Base-by-base conservation (phyloP, 495 filamentous ascomycete genomes). In the Xylaria castorea region DNA sequence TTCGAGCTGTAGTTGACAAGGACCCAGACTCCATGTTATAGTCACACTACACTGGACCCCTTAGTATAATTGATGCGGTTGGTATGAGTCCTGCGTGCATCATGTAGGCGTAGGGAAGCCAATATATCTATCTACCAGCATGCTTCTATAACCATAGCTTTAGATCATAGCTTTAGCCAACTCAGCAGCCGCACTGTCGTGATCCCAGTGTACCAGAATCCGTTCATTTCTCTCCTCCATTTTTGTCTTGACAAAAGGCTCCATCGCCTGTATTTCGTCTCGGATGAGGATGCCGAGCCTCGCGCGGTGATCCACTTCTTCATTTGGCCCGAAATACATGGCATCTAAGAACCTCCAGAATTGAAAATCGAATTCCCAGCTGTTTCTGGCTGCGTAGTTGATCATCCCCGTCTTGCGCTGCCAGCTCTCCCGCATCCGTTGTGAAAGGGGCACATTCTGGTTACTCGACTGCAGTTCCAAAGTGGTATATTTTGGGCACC, bases 401-500 rank as follows among this genome's bases (percentile, higher is more conserved):
- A 81, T 62, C 80, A 75, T 78, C 73, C 79, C 81, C 6, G 70
- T 71, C 42, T 72, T 71, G 4, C 67, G 75, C 67, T 79, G 69
- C 80, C 80, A 82, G 64, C 80, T 80, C 42, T 80, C 73, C 22
- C 75, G 64, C 78, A 80, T 80, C 30, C 75, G 71, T 67, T 36
- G 67, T 2, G 70, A 73, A 44, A 78, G 53, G 40, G 27, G 30
- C 4, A 51, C n/a, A n/a, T n/a, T n/a, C n/a, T n/a, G 80, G 78
- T 40, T 79, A 79, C 62, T 80, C 74, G 1, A 66, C 74, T 30
- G 77, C 75, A 5, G 72, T 76, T 6, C 79, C 81, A 55, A 73
- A 83, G 65, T 80, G 76, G 22, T 81, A 78, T 46, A 86, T 62
- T 55, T 72, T 75, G 16, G 85, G 81, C 14, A 86, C 73, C 0